Evolutionary conservation across 768 basidiomycete genomes (phyloP).

Genomic region (Leccinum barrowsii): DNA sequence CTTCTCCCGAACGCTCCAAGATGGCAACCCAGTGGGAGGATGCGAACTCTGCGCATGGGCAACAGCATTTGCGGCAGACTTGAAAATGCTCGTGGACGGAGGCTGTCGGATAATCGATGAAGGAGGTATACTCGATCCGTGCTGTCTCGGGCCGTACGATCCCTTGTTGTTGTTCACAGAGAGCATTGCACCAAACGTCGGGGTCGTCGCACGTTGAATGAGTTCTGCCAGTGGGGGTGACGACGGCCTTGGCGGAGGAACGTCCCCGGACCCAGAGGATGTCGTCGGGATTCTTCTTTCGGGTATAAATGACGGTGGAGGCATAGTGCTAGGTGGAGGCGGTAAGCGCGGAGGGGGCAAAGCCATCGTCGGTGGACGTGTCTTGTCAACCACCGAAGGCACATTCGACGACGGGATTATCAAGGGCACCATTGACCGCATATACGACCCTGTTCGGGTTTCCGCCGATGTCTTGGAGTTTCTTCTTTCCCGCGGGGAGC

Average conservation of each 20-base stretch:
- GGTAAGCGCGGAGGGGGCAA: slow-evolving; percentile 75
- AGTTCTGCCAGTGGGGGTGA: slow-evolving; percentile 94
- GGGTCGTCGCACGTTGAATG: slow-evolving; percentile 87
- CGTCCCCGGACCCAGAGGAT: slow-evolving; percentile 47
- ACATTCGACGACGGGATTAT: slow-evolving; percentile 55
- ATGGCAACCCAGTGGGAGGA: slow-evolving; percentile 41
- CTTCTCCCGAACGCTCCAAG: slow-evolving; percentile 48
- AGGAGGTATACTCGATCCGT: slow-evolving; percentile 77
- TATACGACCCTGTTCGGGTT: no score
- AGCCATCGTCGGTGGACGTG: slow-evolving; percentile 81
- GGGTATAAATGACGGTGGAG: slow-evolving; percentile 73
- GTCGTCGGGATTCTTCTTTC: slow-evolving; percentile 51
- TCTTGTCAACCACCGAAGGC: slow-evolving; percentile 62
- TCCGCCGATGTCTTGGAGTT: no score
- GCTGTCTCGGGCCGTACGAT: slow-evolving; percentile 49
- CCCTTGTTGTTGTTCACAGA: slow-evolving; percentile 52
- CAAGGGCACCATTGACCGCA: no score
- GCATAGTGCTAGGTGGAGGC: slow-evolving; percentile 69
- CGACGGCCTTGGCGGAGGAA: slow-evolving; percentile 80
- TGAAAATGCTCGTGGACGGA: slow-evolving; percentile 80
- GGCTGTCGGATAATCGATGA: slow-evolving; percentile 60
- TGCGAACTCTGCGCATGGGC: slow-evolving; percentile 46
- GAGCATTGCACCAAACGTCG: slow-evolving; percentile 66
- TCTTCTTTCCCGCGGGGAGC: no score
- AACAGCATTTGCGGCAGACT: slow-evolving; percentile 64